phyloP scores from a whole-genome alignment of 2,329 filamentous ascomycete species.

The Xylaria sp. region DNA sequence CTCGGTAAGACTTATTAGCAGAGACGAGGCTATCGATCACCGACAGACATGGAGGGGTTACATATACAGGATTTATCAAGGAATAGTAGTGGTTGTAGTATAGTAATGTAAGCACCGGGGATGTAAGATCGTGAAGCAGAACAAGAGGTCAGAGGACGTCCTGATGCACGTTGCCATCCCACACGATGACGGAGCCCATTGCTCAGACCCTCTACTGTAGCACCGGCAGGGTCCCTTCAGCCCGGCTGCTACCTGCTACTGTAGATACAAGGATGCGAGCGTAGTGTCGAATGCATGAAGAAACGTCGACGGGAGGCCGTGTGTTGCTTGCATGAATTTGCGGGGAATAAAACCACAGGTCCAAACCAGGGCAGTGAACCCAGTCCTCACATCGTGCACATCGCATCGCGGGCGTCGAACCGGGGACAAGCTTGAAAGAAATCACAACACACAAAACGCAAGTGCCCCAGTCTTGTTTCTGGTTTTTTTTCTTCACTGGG shows the following conservation, averaged over 20 bases:
- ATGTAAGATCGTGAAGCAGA: slow-evolving; percentile 30
- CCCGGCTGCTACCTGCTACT: slow-evolving; percentile 37
- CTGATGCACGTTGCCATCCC: slow-evolving; percentile 39
- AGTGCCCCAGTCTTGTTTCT: slow-evolving; percentile 26
- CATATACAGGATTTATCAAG: slow-evolving; percentile 13
- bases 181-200: slow-evolving; percentile 23
- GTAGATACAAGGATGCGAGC: slow-evolving; percentile 34
- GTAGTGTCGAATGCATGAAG: slow-evolving; percentile 33
- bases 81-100: background rate
- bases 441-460: slow-evolving; percentile 18
- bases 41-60: slow-evolving; percentile 11
- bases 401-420: slow-evolving; percentile 29
- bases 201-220: slow-evolving; percentile 27
- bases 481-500: slow-evolving; percentile 6
- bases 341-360: slow-evolving; percentile 44
- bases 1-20: slow-evolving; percentile 6
- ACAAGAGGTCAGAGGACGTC: slow-evolving; percentile 20
- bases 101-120: slow-evolving; percentile 18
- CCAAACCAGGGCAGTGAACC: slow-evolving; percentile 41
- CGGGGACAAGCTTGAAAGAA: slow-evolving; percentile 27
- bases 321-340: slow-evolving; percentile 49
- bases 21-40: slow-evolving; percentile 18
- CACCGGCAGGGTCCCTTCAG: slow-evolving; percentile 39
- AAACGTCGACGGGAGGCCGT: slow-evolving; percentile 46
- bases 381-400: slow-evolving; percentile 28